A percentile compares a stretch with the other conserved stretches of the same genome.
These are phyloP conservation scores for Alternaria brassicae DNA, from an alignment of 2,329 filamentous ascomycete genomes.

Conservation along the genomic window DNA sequence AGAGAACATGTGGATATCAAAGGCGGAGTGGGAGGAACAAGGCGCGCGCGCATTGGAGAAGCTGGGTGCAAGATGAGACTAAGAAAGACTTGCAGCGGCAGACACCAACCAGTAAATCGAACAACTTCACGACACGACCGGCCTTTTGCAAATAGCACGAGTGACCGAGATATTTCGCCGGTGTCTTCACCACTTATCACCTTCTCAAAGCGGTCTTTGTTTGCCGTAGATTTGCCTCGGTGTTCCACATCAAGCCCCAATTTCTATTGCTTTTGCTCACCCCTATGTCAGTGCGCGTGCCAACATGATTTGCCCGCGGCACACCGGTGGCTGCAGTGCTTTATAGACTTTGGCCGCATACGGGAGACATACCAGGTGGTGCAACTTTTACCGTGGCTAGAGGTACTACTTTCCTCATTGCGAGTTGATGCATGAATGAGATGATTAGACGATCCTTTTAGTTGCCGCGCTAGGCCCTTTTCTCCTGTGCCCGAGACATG, in stretches of 20 bases:
- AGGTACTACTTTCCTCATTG: neutral
- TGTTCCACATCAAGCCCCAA: neutral
- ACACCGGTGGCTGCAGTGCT: constrained; percentile 16
- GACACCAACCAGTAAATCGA: constrained; percentile 18
- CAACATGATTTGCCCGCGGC: constrained; percentile 5
- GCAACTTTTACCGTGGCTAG: constrained; percentile 10
- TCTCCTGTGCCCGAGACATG: constrained; percentile 4
- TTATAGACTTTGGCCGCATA: constrained; percentile 13
- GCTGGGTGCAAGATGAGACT: constrained; percentile 77
- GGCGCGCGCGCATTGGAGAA: constrained; percentile 86
- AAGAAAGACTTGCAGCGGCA: constrained; percentile 12
- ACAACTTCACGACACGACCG: neutral
- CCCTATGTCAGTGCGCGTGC: neutral
- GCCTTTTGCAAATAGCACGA: neutral
- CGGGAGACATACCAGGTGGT: constrained; percentile 31
- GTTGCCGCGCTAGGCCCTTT: constrained; percentile 8
- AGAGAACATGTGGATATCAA: constrained; percentile 98
- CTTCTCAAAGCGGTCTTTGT: constrained; percentile 1
- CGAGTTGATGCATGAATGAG: neutral
- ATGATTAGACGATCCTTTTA: neutral
- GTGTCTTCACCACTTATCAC: constrained; percentile 11
- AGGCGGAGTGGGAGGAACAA: constrained; percentile 96
- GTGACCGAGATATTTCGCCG: neutral
- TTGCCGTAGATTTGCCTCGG: neutral
- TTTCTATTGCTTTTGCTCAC: neutral